These are phyloP conservation scores for Lolium rigidum DNA, from an alignment of 176 grass and related monocot genomes.

Conservation along the genomic window DNA sequence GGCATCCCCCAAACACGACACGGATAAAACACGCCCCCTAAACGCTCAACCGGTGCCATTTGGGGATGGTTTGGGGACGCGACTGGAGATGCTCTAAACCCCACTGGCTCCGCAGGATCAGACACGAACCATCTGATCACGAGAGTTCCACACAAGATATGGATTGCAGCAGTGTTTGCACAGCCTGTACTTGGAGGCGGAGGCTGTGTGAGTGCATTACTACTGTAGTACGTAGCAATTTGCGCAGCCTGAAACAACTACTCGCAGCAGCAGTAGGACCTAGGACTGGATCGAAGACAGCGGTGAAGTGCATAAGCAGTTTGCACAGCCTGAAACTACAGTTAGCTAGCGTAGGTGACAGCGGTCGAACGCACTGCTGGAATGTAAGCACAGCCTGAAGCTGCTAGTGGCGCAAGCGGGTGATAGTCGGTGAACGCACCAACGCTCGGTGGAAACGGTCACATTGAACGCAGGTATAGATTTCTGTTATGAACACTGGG, in stretches of 20 bases:
- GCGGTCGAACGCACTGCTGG: too few relatives aligned
- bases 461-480: background rate
- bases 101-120: background rate
- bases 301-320: background rate
- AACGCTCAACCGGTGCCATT: too few relatives aligned
- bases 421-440: background rate
- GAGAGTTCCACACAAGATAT: background rate
- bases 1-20: too few relatives aligned
- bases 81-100: too few relatives aligned
- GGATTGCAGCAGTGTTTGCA: too few relatives aligned
- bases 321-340: background rate
- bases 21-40: too few relatives aligned
- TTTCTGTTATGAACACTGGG: background rate
- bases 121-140: background rate
- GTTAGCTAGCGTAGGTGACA: background rate
- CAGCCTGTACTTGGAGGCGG: too few relatives aligned
- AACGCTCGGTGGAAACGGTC: conserved; percentile 2
- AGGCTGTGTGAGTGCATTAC: too few relatives aligned
- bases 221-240: background rate
- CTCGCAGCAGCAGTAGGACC: background rate
- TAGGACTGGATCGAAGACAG: background rate
- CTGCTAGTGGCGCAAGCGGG: background rate
- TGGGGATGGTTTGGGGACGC: too few relatives aligned
- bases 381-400: too few relatives aligned
- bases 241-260: background rate